Evolutionary conservation across 2,329 filamentous ascomycete genomes (phyloP), one percentile per base, ranked within the genome.

Genomic region (Hypoxylon sp.): DNA sequence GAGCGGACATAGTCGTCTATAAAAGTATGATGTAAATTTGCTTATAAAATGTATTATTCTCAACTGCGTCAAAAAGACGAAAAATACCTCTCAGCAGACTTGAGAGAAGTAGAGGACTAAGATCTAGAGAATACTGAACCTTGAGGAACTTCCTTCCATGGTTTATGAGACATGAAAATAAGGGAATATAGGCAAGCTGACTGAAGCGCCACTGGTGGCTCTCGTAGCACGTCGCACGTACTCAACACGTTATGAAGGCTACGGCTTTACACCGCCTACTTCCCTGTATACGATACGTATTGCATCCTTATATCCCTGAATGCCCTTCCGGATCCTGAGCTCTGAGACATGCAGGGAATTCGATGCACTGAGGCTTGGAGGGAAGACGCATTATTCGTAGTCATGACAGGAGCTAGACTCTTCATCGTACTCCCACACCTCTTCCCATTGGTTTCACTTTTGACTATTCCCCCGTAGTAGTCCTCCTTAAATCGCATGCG

Each of bases 1-100:
- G n/a, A 34, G 32, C 2, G 32, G 45, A 27, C 59, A 61, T 61
- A 11, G 43, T 45, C 14, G 14, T 32, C n/a, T 23, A 37, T 19
- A 39, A 9, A 39, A 16, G 34, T 19, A 39, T 39, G 29, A 9
- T 30, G 8, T 7, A 9, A 30, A 30, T 30, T 9, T 9, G 29
- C 4, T 7, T 39, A 7, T 2, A n/a, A 5, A 7, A 19, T 9
- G n/a, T 30, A 19, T 43, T 27, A 53, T 27, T 54, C 11, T 16
- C 16, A 19, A 41, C 25, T n/a, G 5, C 16, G n/a, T 30, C 11
- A 14, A 12, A 43, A 25, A 19, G 12, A 54, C 16, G 11, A 2
- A 34, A 12, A 19, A 39, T 2, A 16, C 21, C 34, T 39, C 16
- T 7, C 39, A 41, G 19, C 7, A 16, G 8, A 27, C 4, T 19